These are phyloP conservation scores for Datura wrightii DNA, from an alignment of 257 asterid species.

Conservation along the genomic window DNA sequence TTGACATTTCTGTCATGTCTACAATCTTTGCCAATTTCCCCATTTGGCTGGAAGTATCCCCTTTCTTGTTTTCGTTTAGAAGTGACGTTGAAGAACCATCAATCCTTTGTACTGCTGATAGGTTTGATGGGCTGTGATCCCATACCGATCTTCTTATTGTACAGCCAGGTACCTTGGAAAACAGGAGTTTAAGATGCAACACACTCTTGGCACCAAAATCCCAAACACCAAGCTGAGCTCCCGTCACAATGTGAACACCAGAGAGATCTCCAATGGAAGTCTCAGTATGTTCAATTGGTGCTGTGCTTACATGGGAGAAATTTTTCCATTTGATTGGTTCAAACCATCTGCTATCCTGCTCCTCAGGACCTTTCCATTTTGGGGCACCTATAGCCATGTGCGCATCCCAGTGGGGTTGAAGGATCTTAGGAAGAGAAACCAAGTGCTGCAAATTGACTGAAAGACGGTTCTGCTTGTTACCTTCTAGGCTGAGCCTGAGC, in stretches of 20 bases:
- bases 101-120: constrained; percentile 50
- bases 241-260: constrained; percentile 90
- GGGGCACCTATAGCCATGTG: constrained; percentile 99
- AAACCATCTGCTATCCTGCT: constrained; percentile 99
- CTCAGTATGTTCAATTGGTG: constrained; percentile 91
- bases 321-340: constrained; percentile 98
- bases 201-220: constrained; percentile 90
- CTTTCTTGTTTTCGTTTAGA: constrained; percentile 51
- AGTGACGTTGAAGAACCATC: constrained; percentile 72
- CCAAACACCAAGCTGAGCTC: constrained; percentile 99
- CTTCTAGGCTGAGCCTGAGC: constrained; percentile 89
- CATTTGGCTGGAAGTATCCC: constrained; percentile 58
- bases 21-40: constrained; percentile 87
- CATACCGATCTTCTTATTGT: constrained; percentile 96
- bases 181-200: constrained; percentile 87
- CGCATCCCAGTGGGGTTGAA: constrained; percentile 96
- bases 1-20: constrained; percentile 94
- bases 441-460: constrained; percentile 87
- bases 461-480: constrained; percentile 88
- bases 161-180: constrained; percentile 96
- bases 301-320: constrained; percentile 95
- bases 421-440: constrained; percentile 92
- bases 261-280: constrained; percentile 94
- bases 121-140: constrained; percentile 91
- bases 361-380: constrained; percentile 97